Base-by-base conservation (phyloP, 1,284 basidiomycete genomes). In the Polyporus tsugae region DNA sequence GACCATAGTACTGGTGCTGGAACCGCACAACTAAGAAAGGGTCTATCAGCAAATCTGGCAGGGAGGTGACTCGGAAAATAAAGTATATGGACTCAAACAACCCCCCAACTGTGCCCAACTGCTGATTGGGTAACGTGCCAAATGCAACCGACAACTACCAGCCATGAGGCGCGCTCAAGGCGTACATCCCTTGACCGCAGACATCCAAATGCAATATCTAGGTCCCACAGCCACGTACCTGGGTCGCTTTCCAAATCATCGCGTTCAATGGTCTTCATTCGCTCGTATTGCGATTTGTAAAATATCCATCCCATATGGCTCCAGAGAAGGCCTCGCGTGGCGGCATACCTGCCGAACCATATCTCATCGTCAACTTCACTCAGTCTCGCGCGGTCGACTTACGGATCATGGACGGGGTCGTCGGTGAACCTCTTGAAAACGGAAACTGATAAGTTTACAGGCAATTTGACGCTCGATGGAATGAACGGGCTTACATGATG, bases 241-340 rank as follows among this genome's bases (percentile, higher is more conserved):
- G 88, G 86, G 77, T 95, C 93, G 25, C 78, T 81, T 22, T 92
- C 88, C n/a, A 95, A 82, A 75, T 95, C 93, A 41, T 87, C 85
- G 60, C 85, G 82, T 67, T 95, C 92, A 33, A 95, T 86, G 2
- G 88, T 77, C 39, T 84, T 81, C 80, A 95, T 83, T 39, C 87
- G 83, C 49, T 87, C 83, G 73, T 95, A 94, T 7, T 78, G 85
- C 0, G 91, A 88, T 76, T 93, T 93, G 80, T 84, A 90, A 77
- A 95, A 95, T 75, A 95, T 94, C 93, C 93, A 95, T 10, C 93
- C 94, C 82, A 94, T 87, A 72, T 95, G 93, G 5, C 92, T 90
- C 76, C 88, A 93, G 64, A 91, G 83, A 0, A 95, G 79, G 0
- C 93, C 93, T 52, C 86, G 84, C 0, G 91, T 92, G 0, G 92